phyloP scores from a whole-genome alignment of 1,139 yeast species.

The Taphrina deformans region DNA sequence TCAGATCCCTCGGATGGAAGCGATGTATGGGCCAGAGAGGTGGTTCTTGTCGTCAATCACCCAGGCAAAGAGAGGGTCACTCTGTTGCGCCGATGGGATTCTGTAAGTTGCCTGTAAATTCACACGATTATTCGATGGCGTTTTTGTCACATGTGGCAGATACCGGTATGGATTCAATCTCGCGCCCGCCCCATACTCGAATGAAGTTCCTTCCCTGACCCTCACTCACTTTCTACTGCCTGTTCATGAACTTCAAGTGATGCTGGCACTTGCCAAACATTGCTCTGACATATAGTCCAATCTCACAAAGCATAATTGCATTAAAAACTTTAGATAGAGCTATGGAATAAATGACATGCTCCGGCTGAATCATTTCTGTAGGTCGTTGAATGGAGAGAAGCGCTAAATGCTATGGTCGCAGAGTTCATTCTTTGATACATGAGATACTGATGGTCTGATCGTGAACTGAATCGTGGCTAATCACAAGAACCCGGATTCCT shows the following conservation, averaged over 20 bases:
- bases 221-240: too few species aligned
- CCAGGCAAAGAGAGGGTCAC: too few species aligned
- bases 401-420: neutral
- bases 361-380: neutral
- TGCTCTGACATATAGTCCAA: too few species aligned
- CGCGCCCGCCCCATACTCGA: too few species aligned
- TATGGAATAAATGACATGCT: neutral
- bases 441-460: neutral
- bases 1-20: too few species aligned
- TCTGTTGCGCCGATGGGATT: too few species aligned
- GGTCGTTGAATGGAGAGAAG: neutral
- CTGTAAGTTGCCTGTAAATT: neutral
- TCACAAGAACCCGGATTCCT: constrained; percentile 40
- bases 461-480: too few species aligned
- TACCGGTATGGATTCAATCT: too few species aligned
- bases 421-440: neutral
- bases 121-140: neutral
- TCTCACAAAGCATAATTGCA: neutral
- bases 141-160: neutral
- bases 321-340: neutral
- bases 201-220: too few species aligned
- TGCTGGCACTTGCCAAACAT: too few species aligned
- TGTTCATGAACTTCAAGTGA: neutral
- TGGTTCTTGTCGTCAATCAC: too few species aligned
- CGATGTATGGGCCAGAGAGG: too few species aligned